Evolutionary conservation across 768 basidiomycete species (phyloP), one percentile per base, ranked within the genome.

Genomic region (Daedaleopsis sinensis): DNA sequence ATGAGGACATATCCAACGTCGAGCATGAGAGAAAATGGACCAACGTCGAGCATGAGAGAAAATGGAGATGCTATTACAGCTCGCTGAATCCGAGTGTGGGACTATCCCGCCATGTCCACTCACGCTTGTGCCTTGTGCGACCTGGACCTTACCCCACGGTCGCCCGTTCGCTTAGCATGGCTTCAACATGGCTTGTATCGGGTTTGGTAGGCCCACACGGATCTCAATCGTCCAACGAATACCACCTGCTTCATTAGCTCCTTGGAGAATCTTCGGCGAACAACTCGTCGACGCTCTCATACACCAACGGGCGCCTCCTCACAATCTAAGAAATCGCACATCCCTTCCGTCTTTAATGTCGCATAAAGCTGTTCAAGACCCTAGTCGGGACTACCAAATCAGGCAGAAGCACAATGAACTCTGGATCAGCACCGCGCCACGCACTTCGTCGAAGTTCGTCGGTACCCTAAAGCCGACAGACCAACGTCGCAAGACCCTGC

Each of bases 321-420:
- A 35, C 21, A 37, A 21, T 5, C 21, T 3, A 24, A 13, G 8
- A 49, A 15, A 27, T 13, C 47, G 47, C 47, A 49, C 47, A 49
- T 49, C 47, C 9, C 52, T 53, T 53, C 52, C 38, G n/a, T 37
- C 38, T 10, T 38, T 53, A 53, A 53, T 53, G 16, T 53, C 52
- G 52, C 49, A 50, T 16, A 32, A 50, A 50, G 18, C 49, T 27
- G 49, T 50, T 13, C 27, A 32, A 32, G 27, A 32, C 27, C 27
- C 27, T 32, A 32, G 36, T 27, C 52, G 37, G 37, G 18, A 13
- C 52, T 6, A n/a, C 19, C 21, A 4, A 7, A 27, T 27, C 16
- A 10, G 47, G 37, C n/a, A 18, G 12, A 11, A 23, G 23, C 27
- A 13, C 7, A 13, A 16, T 23, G 18, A 19, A 18, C 4, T 32